Base-by-base conservation (phyloP, 1,284 basidiomycete species). In the Ustilago crameri region DNA sequence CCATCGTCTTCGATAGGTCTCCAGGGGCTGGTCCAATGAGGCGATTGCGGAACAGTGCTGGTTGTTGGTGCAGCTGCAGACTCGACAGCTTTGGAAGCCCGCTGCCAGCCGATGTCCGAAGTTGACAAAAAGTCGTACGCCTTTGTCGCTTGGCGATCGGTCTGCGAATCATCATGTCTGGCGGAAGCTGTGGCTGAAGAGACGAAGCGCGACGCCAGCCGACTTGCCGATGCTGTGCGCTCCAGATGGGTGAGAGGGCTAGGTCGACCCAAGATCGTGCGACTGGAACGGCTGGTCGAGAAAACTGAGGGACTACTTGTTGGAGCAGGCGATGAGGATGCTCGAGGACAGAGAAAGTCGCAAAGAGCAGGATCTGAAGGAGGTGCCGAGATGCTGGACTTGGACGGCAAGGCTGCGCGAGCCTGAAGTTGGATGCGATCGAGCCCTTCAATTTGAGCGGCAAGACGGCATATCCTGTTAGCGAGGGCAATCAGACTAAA, bases 21-120 rank as follows among this genome's bases (percentile, higher is more conserved):
- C 63, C 56, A 66, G 9, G 52, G n/a, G 18, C 51, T 18, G 3
- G 45, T 20, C 63, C 63, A 66, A 30, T 66, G 63, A 2, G 30
- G 9, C 10, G 48, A 52, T 10, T 17, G 32, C 7, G 30, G 23
- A n/a, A 27, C 22, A n/a, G 17, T 9, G 7, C 20, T 26, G 9
- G 32, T 20, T 17, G 32, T 17, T 7, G 40, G n/a, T 15, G 32
- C 17, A 18, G 10, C 43, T 17, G 9, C 8, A 1, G 12, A n/a
- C 22, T 37, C 15, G 9, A 26, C n/a, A 9, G 1, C 18, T 7
- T 51, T 24, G 1, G 44, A n/a, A 2, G 17, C 9, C 3, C n/a
- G 40, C 10, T 32, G 43, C 51, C 20, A 44, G n/a, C 20, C 32
- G n/a, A 37, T 23, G 18, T 57, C 14, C 9, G 53, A 37, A 8